phyloP scores from a whole-genome alignment of 768 basidiomycete genomes.

The Russula abietina region DNA sequence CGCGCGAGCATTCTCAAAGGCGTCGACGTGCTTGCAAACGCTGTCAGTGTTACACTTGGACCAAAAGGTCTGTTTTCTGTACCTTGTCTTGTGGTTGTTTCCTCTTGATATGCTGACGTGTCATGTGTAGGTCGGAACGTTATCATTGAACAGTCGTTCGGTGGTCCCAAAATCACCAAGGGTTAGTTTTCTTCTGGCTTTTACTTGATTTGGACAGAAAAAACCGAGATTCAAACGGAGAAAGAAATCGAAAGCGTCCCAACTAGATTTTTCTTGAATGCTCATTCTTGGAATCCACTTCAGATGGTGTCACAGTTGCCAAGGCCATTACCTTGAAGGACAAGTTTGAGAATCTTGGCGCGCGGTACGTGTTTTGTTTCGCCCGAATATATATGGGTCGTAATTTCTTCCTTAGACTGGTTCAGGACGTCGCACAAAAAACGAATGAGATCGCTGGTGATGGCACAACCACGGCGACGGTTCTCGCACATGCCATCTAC shows the following conservation, averaged over 20 bases:
- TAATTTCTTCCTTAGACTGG: conserved; percentile 47
- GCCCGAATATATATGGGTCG: not conserved
- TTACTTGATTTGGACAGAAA: not conserved
- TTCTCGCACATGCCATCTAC: conserved; percentile 95
- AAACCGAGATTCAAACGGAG: no score
- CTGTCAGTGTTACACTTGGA: conserved; percentile 92
- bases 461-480: conserved; percentile 96
- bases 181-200: conserved; percentile 36
- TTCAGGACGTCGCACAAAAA: conserved; percentile 94
- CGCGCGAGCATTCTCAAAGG: conserved; percentile 90
- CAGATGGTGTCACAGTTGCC: conserved; percentile 96
- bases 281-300: not conserved
- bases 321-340: conserved; percentile 92
- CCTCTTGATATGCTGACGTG: conserved; percentile 22
- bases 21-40: conserved; percentile 94
- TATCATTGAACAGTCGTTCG: conserved; percentile 92
- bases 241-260: no score
- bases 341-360: conserved; percentile 98
- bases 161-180: conserved; percentile 93
- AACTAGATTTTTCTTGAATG: not conserved
- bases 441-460: conserved; percentile 97
- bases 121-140: conserved; percentile 75
- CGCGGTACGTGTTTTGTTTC: conserved; percentile 59
- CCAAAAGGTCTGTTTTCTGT: conserved; percentile 66
- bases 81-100: not conserved